These are phyloP conservation scores for Lichtheimia hyalospora DNA, from an alignment of 371 early-diverging fungal species.

Conservation along the genomic window DNA sequence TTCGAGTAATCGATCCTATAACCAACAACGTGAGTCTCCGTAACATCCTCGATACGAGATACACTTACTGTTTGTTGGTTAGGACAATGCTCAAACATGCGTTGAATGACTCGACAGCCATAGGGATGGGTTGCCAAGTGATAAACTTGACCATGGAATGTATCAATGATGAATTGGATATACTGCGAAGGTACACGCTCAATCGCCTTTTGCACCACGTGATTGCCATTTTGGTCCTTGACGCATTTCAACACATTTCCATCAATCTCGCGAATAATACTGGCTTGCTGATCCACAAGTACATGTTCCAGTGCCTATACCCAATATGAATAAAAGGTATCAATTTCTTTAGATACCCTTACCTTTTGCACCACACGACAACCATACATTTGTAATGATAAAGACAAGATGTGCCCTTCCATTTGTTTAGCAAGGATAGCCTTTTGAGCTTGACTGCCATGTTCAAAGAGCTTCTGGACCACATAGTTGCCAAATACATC, in stretches of 20 bases:
- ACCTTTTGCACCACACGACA: conserved; percentile 99
- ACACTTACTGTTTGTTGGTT: conserved; percentile 74
- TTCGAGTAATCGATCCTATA: conserved; percentile 73
- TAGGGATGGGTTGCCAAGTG: conserved; percentile 98
- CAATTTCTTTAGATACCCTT: background rate
- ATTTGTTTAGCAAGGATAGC: conserved; percentile 86
- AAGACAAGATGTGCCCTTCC: conserved; percentile 89
- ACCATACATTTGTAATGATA: conserved; percentile 99
- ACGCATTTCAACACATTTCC: conserved; percentile 96
- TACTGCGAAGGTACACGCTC: conserved; percentile 92
- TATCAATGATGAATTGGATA: conserved; percentile 94
- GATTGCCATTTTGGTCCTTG: conserved; percentile 99
- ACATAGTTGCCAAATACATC: conserved; percentile 99
- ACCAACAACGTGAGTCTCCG: no score
- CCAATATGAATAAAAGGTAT: conserved; percentile 7
- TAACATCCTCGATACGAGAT: background rate
- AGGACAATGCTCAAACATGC: conserved; percentile 98
- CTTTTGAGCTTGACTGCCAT: conserved; percentile 89
- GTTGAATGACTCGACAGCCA: conserved; percentile 99
- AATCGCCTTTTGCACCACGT: conserved; percentile 99
- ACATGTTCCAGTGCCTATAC: conserved; percentile 90
- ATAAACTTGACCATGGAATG: conserved; percentile 98
- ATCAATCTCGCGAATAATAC: conserved; percentile 90
- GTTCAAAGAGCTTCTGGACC: conserved; percentile 99
- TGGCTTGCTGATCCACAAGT: conserved; percentile 82